Conservation (phyloP, 129 eudicot species). For the Scalesia atractyloides region DNA sequence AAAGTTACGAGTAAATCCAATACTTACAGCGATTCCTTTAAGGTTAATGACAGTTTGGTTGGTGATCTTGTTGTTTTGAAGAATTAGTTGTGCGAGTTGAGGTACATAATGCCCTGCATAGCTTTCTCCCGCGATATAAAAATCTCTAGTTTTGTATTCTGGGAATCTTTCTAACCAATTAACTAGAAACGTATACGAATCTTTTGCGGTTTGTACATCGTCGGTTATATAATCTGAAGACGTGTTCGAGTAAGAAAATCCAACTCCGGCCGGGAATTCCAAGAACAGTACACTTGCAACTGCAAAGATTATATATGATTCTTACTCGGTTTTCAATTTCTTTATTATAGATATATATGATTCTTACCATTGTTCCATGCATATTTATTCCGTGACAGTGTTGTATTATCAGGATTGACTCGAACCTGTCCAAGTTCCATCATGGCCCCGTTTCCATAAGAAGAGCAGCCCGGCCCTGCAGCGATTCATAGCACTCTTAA, state of each 20-base stretch:
- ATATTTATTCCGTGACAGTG: slow-evolving; percentile 6
- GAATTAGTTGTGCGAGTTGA: slow-evolving; percentile 52
- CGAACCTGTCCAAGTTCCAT: slow-evolving; percentile 9
- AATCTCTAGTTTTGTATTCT: slow-evolving; percentile 49
- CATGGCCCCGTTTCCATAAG: slow-evolving; percentile 9
- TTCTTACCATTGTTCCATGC: slow-evolving; percentile 4
- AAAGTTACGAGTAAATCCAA: neutral
- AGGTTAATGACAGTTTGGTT: slow-evolving; percentile 12
- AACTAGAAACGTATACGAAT: slow-evolving; percentile 44
- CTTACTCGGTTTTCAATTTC: no score
- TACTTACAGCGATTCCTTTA: slow-evolving; percentile 37
- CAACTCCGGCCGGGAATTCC: slow-evolving; percentile 68
- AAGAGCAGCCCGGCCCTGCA: slow-evolving; percentile 13
- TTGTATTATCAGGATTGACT: slow-evolving; percentile 6
- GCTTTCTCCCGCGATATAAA: slow-evolving; percentile 51
- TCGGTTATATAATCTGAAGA: slow-evolving; percentile 48
- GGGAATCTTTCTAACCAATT: slow-evolving; percentile 56
- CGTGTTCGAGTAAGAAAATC: slow-evolving; percentile 56
- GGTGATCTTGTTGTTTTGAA: slow-evolving; percentile 16
- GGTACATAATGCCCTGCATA: slow-evolving; percentile 58
- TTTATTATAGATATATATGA: neutral
- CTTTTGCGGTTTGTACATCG: slow-evolving; percentile 46
- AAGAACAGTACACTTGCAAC: slow-evolving; percentile 46
- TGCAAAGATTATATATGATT: no score
- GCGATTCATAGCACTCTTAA: neutral